Base-by-base conservation (phyloP, 2,329 filamentous ascomycete genomes). In the Rhinocladiella mackenziei region DNA sequence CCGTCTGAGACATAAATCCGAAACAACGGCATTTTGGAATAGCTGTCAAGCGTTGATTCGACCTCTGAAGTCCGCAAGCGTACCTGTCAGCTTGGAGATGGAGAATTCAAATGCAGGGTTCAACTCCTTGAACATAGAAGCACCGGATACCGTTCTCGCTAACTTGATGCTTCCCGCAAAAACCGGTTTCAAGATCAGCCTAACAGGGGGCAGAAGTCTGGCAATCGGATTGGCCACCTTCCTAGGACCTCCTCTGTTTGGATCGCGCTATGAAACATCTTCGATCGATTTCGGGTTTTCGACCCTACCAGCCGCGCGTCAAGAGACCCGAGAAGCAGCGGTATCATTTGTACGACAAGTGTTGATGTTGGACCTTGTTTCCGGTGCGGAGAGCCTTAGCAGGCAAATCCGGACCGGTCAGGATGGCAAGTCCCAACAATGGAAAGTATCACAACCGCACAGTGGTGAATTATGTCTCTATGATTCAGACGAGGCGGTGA, bases 1-100 rank as follows among this genome's bases (percentile, higher is more conserved):
- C 3, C 70, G 76, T 30, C 61, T 79, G 9, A 69, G 75, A 39
- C 78, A 82, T 48, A 50, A 65, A 4, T 55, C 59, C 3, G 61
- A 62, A 8, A 57, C 70, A 3, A 19, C 41, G 14, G 39, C 50
- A 1, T 39, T 55, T 9, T 41, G 43, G 41, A 57, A 60, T 11
- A 60, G 59, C 1, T 54, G 71, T 5, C 61, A 67, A 39, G 40
- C 36, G 1, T 64, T 55, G n/a, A 20, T 55, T 4, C 19, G 18
- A 7, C 31, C 49, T 7, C 43, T 59, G 18, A 31, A 40, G 17
- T 29, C 38, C 18, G 53, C 50, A 22, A 47, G 46, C 13, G n/a
- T 57, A 20, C 47, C 40, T 13, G 33, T 32, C 6, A n/a, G 20
- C 10, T 39, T 45, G 19, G 39, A 20, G 7, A 22, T 39, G 23